phyloP scores from a whole-genome alignment of 2,329 filamentous ascomycete species.

The Colletotrichum cuscutae region DNA sequence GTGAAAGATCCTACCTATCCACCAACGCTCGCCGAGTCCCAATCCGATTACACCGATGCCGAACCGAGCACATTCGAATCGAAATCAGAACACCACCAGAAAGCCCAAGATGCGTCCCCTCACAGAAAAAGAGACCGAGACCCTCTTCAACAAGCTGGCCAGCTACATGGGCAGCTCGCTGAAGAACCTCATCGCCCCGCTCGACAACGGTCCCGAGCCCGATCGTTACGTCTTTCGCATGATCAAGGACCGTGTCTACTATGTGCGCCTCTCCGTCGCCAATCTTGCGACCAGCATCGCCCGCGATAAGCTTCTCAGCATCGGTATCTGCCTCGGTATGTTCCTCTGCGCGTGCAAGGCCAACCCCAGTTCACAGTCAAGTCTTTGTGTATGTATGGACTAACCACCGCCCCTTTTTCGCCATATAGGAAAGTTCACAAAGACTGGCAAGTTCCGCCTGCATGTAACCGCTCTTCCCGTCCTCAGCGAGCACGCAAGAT shows the following conservation, averaged over 20 bases:
- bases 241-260: constrained; percentile 79
- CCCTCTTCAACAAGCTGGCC: constrained; percentile 91
- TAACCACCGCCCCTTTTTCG: neutral
- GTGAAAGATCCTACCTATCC: neutral
- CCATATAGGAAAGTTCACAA: constrained; percentile 85
- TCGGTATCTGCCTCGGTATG: constrained; percentile 85
- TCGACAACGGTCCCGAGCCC: constrained; percentile 72
- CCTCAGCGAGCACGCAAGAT: constrained; percentile 89
- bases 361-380: neutral
- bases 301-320: constrained; percentile 82
- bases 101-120: constrained; percentile 76
- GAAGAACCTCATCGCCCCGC: constrained; percentile 83
- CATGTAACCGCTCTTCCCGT: constrained; percentile 91
- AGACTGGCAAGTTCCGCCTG: constrained; percentile 93
- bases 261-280: constrained; percentile 87
- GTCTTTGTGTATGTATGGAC: neutral
- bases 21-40: neutral
- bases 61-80: neutral
- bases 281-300: constrained; percentile 90
- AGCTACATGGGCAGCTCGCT: constrained; percentile 91
- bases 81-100: neutral
- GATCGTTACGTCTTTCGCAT: constrained; percentile 90
- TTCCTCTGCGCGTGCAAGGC: neutral
- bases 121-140: constrained; percentile 82
- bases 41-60: neutral